These are phyloP conservation scores for Aspergillus hortae DNA, from an alignment of 2,329 filamentous ascomycete genomes.

Conservation along the genomic window DNA sequence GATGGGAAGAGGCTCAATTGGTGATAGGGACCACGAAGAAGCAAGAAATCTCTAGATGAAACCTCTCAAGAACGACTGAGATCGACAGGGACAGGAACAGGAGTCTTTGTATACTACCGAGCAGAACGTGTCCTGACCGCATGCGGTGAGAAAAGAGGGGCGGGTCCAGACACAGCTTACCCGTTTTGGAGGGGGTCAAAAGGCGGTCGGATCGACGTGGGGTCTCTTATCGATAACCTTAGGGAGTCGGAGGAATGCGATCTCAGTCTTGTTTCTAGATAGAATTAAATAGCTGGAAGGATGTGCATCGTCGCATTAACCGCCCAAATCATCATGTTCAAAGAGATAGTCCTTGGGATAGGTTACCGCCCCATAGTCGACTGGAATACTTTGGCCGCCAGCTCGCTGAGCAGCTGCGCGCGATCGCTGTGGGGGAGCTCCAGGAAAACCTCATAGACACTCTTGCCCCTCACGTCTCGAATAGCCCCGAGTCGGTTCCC, in stretches of 20 bases:
- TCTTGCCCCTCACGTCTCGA: conserved; percentile 87
- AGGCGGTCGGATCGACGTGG: conserved; percentile 6
- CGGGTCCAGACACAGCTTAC: neutral
- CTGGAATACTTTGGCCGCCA: conserved; percentile 78
- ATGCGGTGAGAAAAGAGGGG: conserved; percentile 23
- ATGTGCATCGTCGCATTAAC: no score
- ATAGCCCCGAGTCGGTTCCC: conserved; percentile 90
- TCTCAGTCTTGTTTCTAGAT: neutral
- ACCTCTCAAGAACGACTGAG: neutral
- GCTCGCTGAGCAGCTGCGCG: conserved; percentile 72
- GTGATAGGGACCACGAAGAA: neutral
- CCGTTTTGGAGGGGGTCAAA: conserved; percentile 5
- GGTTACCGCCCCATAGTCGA: conserved; percentile 28
- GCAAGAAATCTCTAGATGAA: neutral
- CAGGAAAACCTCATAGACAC: conserved; percentile 85
- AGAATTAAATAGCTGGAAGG: neutral
- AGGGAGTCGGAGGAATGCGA: neutral
- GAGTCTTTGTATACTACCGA: neutral
- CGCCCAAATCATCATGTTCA: no score
- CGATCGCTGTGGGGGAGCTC: conserved; percentile 81
- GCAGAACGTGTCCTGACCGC: conserved; percentile 21
- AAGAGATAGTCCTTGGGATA: neutral
- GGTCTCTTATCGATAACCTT: conserved; percentile 27
- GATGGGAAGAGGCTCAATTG: neutral
- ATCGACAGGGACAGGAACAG: conserved; percentile 12